These are phyloP conservation scores for Linum lewisii DNA, from an alignment of 345 rosid genomes.

Conservation along the genomic window DNA sequence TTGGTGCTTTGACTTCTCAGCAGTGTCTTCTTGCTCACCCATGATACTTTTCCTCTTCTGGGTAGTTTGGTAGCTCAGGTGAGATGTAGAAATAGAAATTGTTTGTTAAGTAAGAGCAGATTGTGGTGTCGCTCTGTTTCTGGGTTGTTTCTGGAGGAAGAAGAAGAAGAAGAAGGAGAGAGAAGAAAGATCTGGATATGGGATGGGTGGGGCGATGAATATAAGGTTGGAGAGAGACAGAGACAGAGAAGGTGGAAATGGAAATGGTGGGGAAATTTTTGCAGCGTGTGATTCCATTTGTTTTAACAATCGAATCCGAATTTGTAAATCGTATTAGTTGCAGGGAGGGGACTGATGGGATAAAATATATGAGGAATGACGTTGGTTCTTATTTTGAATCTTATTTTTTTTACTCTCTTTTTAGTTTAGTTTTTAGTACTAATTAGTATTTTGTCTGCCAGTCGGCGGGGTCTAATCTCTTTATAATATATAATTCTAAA, in stretches of 20 bases:
- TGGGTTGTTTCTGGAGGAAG: neutral
- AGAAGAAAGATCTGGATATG: slow-evolving; percentile 5
- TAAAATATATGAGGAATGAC: neutral
- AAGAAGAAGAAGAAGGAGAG: neutral
- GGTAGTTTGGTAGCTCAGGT: no score
- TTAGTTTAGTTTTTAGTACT: no score
- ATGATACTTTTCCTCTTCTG: no score
- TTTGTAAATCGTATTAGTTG: slow-evolving; percentile 18
- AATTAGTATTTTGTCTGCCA: no score
- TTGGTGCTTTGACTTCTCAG: slow-evolving; percentile 30
- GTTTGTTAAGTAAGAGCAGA: no score
- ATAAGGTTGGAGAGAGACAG: slow-evolving; percentile 12
- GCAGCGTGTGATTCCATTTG: slow-evolving; percentile 21
- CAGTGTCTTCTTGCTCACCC: slow-evolving; percentile 43
- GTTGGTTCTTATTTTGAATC: neutral
- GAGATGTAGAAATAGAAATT: neutral
- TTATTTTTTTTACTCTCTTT: no score
- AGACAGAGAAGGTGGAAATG: slow-evolving; percentile 7
- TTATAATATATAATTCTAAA: no score
- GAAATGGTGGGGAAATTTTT: slow-evolving; percentile 11
- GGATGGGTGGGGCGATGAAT: neutral
- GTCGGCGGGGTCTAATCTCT: no score
- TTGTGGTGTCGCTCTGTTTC: neutral
- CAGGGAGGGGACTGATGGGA: neutral
- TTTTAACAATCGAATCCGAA: slow-evolving; percentile 18